Base-by-base conservation (phyloP, 768 basidiomycete species). In the Kwoniella dejecticola region DNA sequence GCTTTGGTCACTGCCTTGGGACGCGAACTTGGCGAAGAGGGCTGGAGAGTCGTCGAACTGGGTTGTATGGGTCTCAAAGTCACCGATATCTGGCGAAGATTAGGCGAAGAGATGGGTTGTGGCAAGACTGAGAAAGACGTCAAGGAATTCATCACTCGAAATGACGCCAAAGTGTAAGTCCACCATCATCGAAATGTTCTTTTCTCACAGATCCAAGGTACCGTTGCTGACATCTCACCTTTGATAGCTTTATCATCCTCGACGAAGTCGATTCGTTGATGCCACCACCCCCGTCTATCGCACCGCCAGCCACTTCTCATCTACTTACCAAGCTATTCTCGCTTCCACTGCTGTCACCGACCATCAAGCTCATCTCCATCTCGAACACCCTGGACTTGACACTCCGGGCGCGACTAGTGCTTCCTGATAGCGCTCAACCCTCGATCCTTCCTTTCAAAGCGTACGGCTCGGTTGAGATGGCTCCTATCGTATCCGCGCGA, bases 361-460 rank as follows among this genome's bases (percentile, higher is more conserved):
- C 66, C 48, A 55, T 76, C 64, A 75, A 77, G 44, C 59, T 80
- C 42, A 64, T 80, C 49, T 67, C 77, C 59, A 80, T 80, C 60
- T 77, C 79, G 59, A 80, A 80, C 67, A 78, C 79, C 2, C 75
- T 80, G 59, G 79, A 80, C 60, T 68, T 80, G 4, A 77, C 79
- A 21, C 63, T 74, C 30, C 78, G 79, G 21, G 71, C 73, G 15
- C 66, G 69, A 12, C 65, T 79, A 1, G 63, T 74, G 38, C 72
- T 79, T 2, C 67, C 72, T 17, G 55, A 70, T 31, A 67, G 66
- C 45, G 52, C 66, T 8, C 64, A 67, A 21, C 79, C 79, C 17
- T 41, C 49, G 12, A 71, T 77, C 24, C 69, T 80, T 17, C 69
- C 75, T 0, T 80, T 80, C 68, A 72, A 68, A 23, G 78, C 79